Base-by-base conservation (phyloP, 78 protist species). In the Dictyostelium citrinum region DNA sequence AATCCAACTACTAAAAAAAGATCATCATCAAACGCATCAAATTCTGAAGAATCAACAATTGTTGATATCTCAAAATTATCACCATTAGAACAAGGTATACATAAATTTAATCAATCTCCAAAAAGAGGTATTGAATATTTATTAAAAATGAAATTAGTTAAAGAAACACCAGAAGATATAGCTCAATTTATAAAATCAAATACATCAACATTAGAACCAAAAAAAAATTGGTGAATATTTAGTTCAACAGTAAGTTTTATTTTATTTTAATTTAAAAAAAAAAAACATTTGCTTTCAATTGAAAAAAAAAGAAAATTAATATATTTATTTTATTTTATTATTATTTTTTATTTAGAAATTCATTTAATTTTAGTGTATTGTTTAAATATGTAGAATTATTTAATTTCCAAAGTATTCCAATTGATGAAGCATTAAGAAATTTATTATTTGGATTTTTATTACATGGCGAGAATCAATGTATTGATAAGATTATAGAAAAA, bases 381-480 rank as follows among this genome's bases (percentile, higher is more conserved):
- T 82, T 97, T 75, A 96, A 95, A 9, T 99, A 91, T 67, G 98
- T 98, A n/a, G 99, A 98, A 55, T 7, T 12, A 39, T 74, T 86
- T 55, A 68, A 90, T 67, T 98, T 98, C 43, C n/a, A 76, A 33
- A 82, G 67, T n/a, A 68, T 83, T 27, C 35, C 41, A 14, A 84
- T 99, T 43, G 99, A 97, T 83, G 96, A 67, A 3, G 98, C 99
- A 17, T 83, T 99, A 75, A 90, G 98, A 14, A 17, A 46, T 24
- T 90, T 98, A 82, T 84, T 98, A 49, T 45, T 83, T 27, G 55
- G 80, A 2, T 98, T 99, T 84, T 84, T 94, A 27, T 83, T 99
- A n/a, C 98, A 98, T 7, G 99, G 99, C 45, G 99, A 99, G 82
- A 98, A 98, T 37, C 98, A 96, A 83, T 95, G 97, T 45, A 98